Evolutionary conservation across 352 stramenopile species (phyloP).

Genomic region (Thraustotheca clavata): DNA sequence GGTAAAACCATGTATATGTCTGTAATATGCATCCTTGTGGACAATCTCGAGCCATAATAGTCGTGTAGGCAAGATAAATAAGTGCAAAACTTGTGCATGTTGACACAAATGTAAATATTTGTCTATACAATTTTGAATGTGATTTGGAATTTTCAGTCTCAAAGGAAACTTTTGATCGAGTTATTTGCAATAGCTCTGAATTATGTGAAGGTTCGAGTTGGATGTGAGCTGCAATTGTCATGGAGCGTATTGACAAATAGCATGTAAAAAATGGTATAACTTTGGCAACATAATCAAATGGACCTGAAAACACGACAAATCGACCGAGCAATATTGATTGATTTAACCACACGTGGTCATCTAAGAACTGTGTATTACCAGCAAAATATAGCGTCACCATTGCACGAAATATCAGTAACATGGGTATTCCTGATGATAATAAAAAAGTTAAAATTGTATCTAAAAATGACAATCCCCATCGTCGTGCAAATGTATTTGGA

Average conservation of each 20-base stretch:
- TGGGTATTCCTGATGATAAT: background rate
- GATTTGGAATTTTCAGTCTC: too few species aligned
- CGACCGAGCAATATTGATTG: conserved; percentile 8
- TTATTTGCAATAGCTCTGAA: background rate
- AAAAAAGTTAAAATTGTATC: conserved; percentile 3
- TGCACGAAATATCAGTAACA: background rate
- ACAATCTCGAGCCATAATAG: background rate
- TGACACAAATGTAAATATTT: background rate
- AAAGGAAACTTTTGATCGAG: background rate
- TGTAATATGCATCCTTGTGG: background rate
- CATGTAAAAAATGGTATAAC: conserved; percentile 1
- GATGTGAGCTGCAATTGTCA: background rate
- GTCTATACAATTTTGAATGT: too few species aligned
- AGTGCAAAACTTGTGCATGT: background rate
- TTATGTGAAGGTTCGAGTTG: background rate
- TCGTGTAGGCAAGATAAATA: background rate
- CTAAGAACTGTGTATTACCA: background rate
- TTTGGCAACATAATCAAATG: background rate
- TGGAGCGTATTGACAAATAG: background rate
- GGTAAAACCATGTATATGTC: conserved; percentile 10
- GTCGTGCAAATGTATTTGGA: background rate
- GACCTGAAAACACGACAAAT: background rate
- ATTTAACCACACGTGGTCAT: conserved; percentile 11
- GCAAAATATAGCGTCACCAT: conserved; percentile 5
- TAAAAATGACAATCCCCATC: background rate